A percentile compares a stretch with the other conserved stretches of the same genome.
Conservation (phyloP, 2,329 filamentous ascomycete species). For the Alternaria hordeiaustralica region DNA sequence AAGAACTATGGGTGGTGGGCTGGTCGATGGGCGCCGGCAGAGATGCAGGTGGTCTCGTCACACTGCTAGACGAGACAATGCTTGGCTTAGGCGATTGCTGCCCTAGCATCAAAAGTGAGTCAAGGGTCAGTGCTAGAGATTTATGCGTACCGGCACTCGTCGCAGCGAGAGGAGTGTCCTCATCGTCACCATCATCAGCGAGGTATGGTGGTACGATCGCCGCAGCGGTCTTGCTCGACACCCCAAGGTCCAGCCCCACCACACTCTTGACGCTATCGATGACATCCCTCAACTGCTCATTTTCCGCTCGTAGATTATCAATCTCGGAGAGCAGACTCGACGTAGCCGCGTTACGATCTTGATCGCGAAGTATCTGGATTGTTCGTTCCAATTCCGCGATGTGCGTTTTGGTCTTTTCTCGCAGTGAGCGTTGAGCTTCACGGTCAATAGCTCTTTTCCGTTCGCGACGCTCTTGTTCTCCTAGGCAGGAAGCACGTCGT, state of each 20-base stretch:
- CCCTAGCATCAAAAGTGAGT: conserved; percentile 35
- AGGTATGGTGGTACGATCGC: background rate
- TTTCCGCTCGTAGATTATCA: conserved; percentile 39
- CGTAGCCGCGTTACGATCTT: conserved; percentile 43
- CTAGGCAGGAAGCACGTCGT: conserved; percentile 41
- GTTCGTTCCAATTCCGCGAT: conserved; percentile 47
- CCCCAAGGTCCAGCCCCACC: conserved; percentile 30
- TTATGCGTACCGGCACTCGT: conserved; percentile 35
- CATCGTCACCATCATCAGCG: conserved; percentile 8
- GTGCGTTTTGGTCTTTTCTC: conserved; percentile 48
- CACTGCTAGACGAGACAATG: conserved; percentile 21
- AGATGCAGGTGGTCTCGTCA: conserved; percentile 18
- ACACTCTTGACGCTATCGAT: conserved; percentile 45
- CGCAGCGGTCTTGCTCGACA: conserved; percentile 17
- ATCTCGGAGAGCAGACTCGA: conserved; percentile 42
- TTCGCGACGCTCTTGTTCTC: conserved; percentile 44
- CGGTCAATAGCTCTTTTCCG: conserved; percentile 46
- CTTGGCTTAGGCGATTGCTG: conserved; percentile 29
- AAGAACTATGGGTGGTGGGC: conserved; percentile 18
- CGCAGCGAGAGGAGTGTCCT: conserved; percentile 23
- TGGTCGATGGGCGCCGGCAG: conserved; percentile 15
- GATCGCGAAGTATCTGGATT: conserved; percentile 42
- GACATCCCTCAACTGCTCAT: conserved; percentile 41
- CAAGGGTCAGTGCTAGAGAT: conserved; percentile 2
- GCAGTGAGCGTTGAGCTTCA: conserved; percentile 43